Evolutionary conservation across 164 flowering plant species (phyloP).

Genomic region (Liquidambar formosana): DNA sequence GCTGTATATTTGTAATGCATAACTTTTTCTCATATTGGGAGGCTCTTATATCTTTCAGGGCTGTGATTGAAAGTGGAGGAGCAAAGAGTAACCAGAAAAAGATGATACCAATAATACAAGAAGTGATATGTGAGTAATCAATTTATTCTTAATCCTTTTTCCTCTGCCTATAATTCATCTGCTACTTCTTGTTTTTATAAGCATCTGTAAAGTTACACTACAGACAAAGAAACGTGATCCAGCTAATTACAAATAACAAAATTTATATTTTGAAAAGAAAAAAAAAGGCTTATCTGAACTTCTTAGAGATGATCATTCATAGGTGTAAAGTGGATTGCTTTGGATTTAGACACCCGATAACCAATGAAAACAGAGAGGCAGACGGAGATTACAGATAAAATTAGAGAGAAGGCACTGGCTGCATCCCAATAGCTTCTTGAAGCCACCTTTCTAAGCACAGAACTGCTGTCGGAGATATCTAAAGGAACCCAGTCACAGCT

Average conservation of each 20-base stretch:
- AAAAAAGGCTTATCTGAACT: neutral
- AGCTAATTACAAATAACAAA: no score
- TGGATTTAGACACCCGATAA: constrained; percentile 44
- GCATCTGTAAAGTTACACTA: neutral
- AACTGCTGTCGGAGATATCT: constrained; percentile 45
- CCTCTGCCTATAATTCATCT: no score
- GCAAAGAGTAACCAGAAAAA: no score
- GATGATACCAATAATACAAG: no score
- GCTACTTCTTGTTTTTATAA: no score
- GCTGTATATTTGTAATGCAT: no score
- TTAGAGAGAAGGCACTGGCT: constrained; percentile 66
- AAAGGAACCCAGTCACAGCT: constrained; percentile 85
- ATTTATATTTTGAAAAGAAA: no score
- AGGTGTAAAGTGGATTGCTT: constrained; percentile 53
- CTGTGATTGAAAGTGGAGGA: no score
- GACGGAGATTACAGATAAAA: constrained; percentile 66
- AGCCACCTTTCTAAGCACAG: constrained; percentile 15
- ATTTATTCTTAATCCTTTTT: no score
- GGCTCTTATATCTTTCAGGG: no score
- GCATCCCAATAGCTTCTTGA: constrained; percentile 50
- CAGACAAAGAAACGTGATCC: neutral
- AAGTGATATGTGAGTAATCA: no score
- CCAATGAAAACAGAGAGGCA: constrained; percentile 65
- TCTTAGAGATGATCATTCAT: constrained; percentile 55
- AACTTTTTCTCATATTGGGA: no score